phyloP scores from a whole-genome alignment of 73 alveolate species.

The Uronychia binucleata region DNA sequence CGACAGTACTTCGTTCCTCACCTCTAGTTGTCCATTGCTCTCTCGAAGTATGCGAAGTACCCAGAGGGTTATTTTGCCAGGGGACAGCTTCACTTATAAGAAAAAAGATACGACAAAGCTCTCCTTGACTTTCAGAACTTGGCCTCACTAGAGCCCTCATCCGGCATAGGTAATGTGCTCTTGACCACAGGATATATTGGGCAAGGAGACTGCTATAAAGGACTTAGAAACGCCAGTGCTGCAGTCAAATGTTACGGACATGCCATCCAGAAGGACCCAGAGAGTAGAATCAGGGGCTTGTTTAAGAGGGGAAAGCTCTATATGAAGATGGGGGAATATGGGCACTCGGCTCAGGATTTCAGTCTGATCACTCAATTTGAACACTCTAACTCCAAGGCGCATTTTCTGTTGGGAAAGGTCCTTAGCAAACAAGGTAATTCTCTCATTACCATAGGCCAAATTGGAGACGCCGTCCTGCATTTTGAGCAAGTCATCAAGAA shows the following conservation, averaged over 20 bases:
- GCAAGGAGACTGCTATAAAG: slow-evolving; percentile 54
- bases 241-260: slow-evolving; percentile 37
- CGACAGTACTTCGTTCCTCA: slow-evolving; percentile 26
- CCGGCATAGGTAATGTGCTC: slow-evolving; percentile 52
- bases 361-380: slow-evolving; percentile 15
- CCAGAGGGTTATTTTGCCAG: slow-evolving; percentile 78
- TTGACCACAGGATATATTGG: slow-evolving; percentile 70
- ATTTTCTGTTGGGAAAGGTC: slow-evolving; percentile 67
- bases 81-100: slow-evolving; percentile 61
- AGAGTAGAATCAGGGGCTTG: background rate
- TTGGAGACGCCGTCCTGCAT: slow-evolving; percentile 67
- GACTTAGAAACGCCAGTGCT: slow-evolving; percentile 29
- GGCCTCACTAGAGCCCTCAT: background rate
- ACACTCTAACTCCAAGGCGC: slow-evolving; percentile 50
- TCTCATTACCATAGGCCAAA: slow-evolving; percentile 33
- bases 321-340: slow-evolving; percentile 31
- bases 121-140: background rate
- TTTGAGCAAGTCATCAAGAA: slow-evolving; percentile 75
- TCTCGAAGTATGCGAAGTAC: slow-evolving; percentile 56
- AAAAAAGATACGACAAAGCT: slow-evolving; percentile 18
- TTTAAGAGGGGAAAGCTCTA: slow-evolving; percentile 56
- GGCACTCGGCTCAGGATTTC: slow-evolving; percentile 35
- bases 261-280: background rate
- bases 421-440: slow-evolving; percentile 49
- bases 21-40: slow-evolving; percentile 13